Evolutionary conservation across 2,329 filamentous ascomycete genomes (phyloP), one percentile per base, ranked within the genome.

Genomic region (Sarocladium kiliense): DNA sequence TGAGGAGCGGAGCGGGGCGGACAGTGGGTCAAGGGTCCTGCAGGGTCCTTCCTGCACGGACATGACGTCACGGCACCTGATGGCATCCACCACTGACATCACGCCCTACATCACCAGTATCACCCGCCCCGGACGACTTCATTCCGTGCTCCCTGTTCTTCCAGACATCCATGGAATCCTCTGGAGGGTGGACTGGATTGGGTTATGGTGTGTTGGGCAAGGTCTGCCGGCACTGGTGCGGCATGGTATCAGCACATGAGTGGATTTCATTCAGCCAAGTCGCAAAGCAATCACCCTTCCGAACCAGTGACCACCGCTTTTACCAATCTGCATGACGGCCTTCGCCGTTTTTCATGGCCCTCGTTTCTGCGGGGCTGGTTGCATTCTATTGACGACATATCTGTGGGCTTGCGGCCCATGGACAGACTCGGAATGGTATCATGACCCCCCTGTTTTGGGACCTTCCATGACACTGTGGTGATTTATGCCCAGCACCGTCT

Each of bases 1-100:
- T 57, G 34, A 58, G n/a, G 49, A 11, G 2, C 11, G 5, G 21
- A 11, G 26, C 16, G 7, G 32, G 41, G 36, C 19, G 3, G 10
- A 32, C 18, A 34, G 63, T 64, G 65, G 66, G 58, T 49, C 60
- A 59, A 66, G 66, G 66, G 65, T 67, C 67, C 63, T 68, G 64
- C 64, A 66, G 64, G 62, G 62, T 63, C 62, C 58, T 39, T 63
- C 62, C 58, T 39, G 42, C 55, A 11, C 27, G 7, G 18, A 10
- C 54, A 53, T 67, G 65, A 68, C 65, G 64, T 68, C 66, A 68
- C 55, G 37, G 39, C 26, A 30, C 54, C 54, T 54, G 55, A 53
- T 53, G 36, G 41, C 55, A 55, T 54, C 54, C 50, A 55, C 55
- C 55, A 19, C 59, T 64, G 64, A 65, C 64, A 66, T 66, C 62